A percentile compares a stretch with the other conserved stretches of the same genome.
phyloP scores from a whole-genome alignment of 192 early-diverging fungal species.

The Dimargaris cristalligena region DNA sequence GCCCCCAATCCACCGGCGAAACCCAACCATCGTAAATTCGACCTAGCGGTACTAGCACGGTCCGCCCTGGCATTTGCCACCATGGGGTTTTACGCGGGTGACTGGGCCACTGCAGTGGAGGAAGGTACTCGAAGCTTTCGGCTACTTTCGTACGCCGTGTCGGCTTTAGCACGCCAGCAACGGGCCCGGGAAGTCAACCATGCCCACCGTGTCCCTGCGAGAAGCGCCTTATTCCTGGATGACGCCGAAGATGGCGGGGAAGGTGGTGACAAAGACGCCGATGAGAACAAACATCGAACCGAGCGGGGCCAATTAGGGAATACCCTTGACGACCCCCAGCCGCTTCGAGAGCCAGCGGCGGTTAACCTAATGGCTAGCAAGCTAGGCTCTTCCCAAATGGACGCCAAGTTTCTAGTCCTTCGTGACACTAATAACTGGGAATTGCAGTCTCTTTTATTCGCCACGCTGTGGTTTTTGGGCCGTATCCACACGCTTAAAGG shows the following conservation, averaged over 20 bases:
- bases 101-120: background rate
- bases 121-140: constrained; percentile 10
- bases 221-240: background rate
- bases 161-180: background rate
- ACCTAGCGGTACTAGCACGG: constrained; percentile 3
- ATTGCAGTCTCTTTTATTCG: background rate
- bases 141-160: background rate
- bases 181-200: background rate
- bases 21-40: background rate
- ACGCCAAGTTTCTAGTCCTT: background rate
- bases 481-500: background rate
- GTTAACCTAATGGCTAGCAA: background rate
- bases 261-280: background rate
- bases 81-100: background rate
- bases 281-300: background rate
- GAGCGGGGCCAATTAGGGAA: background rate
- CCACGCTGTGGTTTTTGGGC: background rate
- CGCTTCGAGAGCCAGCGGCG: background rate
- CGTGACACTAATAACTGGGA: background rate
- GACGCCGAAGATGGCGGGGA: background rate
- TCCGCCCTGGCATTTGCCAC: background rate
- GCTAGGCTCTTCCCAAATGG: background rate
- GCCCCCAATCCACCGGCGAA: background rate
- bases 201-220: background rate
- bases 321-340: background rate